A percentile compares a stretch with the other conserved stretches of the same genome.
phyloP scores from a whole-genome alignment of 257 asterid genomes.

The Solanum dulcamara region DNA sequence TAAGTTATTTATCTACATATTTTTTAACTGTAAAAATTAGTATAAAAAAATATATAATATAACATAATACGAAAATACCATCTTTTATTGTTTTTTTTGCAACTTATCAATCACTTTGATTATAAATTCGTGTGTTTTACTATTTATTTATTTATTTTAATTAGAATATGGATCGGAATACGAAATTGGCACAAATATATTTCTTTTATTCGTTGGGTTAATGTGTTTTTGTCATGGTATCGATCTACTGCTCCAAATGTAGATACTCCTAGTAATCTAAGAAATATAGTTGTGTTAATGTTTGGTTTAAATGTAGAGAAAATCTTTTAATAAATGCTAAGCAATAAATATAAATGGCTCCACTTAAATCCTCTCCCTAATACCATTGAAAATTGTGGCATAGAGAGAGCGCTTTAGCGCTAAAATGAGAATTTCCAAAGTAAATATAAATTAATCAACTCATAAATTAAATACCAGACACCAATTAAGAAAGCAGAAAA shows the following conservation, averaged over 20 bases:
- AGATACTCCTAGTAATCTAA: background rate
- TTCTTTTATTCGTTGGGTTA: background rate
- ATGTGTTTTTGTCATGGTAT: background rate
- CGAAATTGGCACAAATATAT: background rate
- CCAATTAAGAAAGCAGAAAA: background rate
- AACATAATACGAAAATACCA: background rate
- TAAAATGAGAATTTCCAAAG: too few relatives aligned
- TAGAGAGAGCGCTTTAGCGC: too few relatives aligned
- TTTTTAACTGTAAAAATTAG: background rate
- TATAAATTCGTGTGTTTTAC: background rate
- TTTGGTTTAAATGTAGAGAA: background rate
- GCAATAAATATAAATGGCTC: background rate
- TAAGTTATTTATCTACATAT: too few relatives aligned
- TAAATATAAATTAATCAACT: background rate
- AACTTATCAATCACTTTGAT: background rate
- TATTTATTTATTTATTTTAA: background rate
- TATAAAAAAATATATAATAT: background rate
- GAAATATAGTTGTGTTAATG: background rate
- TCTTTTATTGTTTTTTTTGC: background rate
- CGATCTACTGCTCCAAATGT: background rate
- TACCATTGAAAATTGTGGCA: background rate
- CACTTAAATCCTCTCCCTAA: background rate
- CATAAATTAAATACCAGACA: background rate
- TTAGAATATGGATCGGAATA: too few relatives aligned
- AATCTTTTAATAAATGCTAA: background rate